These are phyloP conservation scores for Backusella macrospora DNA, from an alignment of 192 early-diverging fungal genomes.

Conservation along the genomic window DNA sequence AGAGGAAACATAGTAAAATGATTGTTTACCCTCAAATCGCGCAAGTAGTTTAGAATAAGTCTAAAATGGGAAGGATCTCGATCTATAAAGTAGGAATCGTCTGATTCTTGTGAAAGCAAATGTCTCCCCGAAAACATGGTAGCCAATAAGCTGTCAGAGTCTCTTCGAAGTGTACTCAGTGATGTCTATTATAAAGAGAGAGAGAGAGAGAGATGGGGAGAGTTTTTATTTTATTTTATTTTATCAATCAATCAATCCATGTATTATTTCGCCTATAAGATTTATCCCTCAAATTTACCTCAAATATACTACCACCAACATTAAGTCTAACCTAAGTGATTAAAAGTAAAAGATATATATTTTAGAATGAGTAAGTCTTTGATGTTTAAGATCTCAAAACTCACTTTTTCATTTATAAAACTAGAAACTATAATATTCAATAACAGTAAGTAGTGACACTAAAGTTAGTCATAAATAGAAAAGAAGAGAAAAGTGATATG, in stretches of 20 bases:
- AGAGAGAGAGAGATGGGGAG: too few relatives aligned
- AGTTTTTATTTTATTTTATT: not conserved
- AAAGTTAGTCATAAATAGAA: not conserved
- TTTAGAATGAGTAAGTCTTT: not conserved
- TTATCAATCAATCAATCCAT: not conserved
- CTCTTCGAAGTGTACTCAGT: conserved; percentile 26
- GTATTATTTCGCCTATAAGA: not conserved
- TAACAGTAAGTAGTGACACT: not conserved
- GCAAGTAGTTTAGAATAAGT: conserved; percentile 34
- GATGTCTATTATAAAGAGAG: conserved; percentile 21
- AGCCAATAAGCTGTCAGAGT: conserved; percentile 29
- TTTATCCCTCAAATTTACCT: conserved; percentile 15
- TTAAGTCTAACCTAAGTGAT: conserved; percentile 21
- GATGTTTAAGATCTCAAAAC: not conserved
- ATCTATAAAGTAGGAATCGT: conserved; percentile 40
- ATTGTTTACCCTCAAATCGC: conserved; percentile 29
- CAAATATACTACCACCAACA: conserved; percentile 31
- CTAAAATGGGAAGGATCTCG: conserved; percentile 39
- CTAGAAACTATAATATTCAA: not conserved
- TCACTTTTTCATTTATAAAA: conserved; percentile 21
- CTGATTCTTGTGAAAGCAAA: conserved; percentile 18
- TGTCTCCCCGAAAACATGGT: conserved; percentile 39
- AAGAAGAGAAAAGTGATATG: not conserved
- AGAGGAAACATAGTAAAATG: not conserved
- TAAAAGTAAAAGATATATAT: too few relatives aligned